Evolutionary conservation across 805 yeast species (phyloP).

Genomic region (Wickerhamomyces bisporus): DNA sequence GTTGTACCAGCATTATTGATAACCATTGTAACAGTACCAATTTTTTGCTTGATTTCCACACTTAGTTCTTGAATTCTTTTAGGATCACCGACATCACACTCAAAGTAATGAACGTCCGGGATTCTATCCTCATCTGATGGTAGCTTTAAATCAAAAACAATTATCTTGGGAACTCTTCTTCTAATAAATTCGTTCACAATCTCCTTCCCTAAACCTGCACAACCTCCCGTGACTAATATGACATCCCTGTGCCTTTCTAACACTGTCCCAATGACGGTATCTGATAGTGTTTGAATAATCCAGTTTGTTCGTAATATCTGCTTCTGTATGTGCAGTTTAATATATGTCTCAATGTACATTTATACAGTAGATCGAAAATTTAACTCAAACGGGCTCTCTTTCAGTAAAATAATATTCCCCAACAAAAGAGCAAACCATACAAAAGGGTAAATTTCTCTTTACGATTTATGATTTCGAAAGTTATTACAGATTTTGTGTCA

Average conservation of each 20-base stretch:
- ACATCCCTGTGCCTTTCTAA: slow-evolving; percentile 53
- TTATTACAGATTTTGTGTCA: too few species aligned
- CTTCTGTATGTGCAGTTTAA: slow-evolving; percentile 20
- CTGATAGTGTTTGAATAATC: slow-evolving; percentile 22
- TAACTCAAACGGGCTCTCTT: too few species aligned
- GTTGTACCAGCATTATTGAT: slow-evolving; percentile 86
- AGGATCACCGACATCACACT: slow-evolving; percentile 65
- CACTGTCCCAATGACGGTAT: slow-evolving; percentile 42
- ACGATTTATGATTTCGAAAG: too few species aligned
- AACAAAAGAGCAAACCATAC: too few species aligned
- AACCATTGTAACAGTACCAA: slow-evolving; percentile 62
- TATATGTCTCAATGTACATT: slow-evolving; percentile 5
- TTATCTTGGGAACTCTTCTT: slow-evolving; percentile 42
- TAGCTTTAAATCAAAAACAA: slow-evolving; percentile 55
- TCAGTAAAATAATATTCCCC: too few species aligned
- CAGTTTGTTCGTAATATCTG: slow-evolving; percentile 3
- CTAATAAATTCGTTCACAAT: slow-evolving; percentile 42
- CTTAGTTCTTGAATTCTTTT: slow-evolving; percentile 38
- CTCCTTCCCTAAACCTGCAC: slow-evolving; percentile 71
- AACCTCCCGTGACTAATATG: slow-evolving; percentile 80
- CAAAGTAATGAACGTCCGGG: slow-evolving; percentile 45
- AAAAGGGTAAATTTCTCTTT: background rate
- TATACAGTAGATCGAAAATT: too few species aligned
- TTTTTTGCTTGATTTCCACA: slow-evolving; percentile 32
- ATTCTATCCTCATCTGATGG: slow-evolving; percentile 26